Percentiles rank a stretch among this genome's conserved stretches.
These are phyloP conservation scores for Priceomyces medius DNA, from an alignment of 805 yeast genomes.

Conservation along the genomic window DNA sequence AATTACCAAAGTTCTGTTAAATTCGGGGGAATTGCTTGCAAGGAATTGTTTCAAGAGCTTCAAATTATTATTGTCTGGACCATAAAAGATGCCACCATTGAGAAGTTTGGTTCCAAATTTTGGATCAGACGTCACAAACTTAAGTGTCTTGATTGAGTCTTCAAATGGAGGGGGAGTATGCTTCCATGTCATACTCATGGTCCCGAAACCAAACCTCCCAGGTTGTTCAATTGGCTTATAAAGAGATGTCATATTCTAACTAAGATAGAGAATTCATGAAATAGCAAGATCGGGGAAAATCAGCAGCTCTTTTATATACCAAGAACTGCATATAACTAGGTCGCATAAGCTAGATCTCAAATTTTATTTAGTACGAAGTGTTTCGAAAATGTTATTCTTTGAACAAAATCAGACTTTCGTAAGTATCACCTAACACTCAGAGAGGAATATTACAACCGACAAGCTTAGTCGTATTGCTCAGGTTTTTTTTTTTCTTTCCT, in stretches of 20 bases:
- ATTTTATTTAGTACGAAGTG: no score
- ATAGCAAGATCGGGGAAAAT: no score
- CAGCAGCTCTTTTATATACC: no score
- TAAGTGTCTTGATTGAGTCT: constrained; percentile 53
- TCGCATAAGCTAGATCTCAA: no score
- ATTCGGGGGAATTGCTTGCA: constrained; percentile 48
- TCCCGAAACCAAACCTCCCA: constrained; percentile 62
- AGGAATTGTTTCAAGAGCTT: constrained; percentile 57
- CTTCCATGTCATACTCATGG: constrained; percentile 79
- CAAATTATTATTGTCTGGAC: constrained; percentile 52
- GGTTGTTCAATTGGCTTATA: constrained; percentile 8
- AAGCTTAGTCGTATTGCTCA: no score
- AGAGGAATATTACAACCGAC: no score
- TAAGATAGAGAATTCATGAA: no score
- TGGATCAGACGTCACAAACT: constrained; percentile 43
- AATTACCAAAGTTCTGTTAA: constrained; percentile 50
- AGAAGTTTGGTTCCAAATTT: constrained; percentile 50
- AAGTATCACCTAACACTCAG: no score
- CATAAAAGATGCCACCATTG: constrained; percentile 82
- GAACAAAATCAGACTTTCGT: no score
- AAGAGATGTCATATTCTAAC: background rate
- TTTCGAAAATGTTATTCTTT: no score
- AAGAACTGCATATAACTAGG: no score
- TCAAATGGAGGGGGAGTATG: constrained; percentile 55
- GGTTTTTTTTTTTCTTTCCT: no score